Evolutionary conservation across 495 filamentous ascomycete genomes (phyloP).

Genomic region (Sordaria brevicollis): DNA sequence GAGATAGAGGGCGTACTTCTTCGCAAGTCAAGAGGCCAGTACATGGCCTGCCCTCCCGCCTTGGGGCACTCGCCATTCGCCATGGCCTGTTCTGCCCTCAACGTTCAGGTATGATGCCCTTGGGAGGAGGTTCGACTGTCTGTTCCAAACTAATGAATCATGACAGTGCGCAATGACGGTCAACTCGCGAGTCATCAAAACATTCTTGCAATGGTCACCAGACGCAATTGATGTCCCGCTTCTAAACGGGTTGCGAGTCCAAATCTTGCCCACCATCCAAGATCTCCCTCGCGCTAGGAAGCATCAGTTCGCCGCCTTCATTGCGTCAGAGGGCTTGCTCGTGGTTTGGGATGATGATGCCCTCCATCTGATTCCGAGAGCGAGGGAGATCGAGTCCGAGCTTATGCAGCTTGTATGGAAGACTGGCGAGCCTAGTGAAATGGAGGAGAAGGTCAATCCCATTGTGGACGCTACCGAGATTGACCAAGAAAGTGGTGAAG

Average conservation of each 20-base stretch:
- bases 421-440: slow-evolving; percentile 39
- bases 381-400: slow-evolving; percentile 58
- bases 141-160: slow-evolving; percentile 3
- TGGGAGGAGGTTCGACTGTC: not conserved
- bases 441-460: slow-evolving; percentile 33
- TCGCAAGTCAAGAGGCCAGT: slow-evolving; percentile 53
- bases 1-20: slow-evolving; percentile 62
- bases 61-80: slow-evolving; percentile 48
- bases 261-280: slow-evolving; percentile 59
- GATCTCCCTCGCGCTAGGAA: slow-evolving; percentile 58
- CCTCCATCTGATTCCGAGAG: slow-evolving; percentile 52
- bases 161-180: slow-evolving; percentile 66
- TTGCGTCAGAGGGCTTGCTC: slow-evolving; percentile 54
- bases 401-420: slow-evolving; percentile 68
- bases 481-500: slow-evolving; percentile 60
- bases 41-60: slow-evolving; percentile 58
- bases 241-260: slow-evolving; percentile 61
- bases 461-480: slow-evolving; percentile 41
- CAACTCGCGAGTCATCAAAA: slow-evolving; percentile 65
- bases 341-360: slow-evolving; percentile 74
- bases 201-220: slow-evolving; percentile 59
- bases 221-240: slow-evolving; percentile 65
- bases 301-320: slow-evolving; percentile 67
- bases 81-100: slow-evolving; percentile 52
- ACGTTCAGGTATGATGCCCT: slow-evolving; percentile 46